A percentile compares a stretch with the other conserved stretches of the same genome.
Conservation (phyloP, 768 basidiomycete genomes). For the Megacollybia marginata region DNA sequence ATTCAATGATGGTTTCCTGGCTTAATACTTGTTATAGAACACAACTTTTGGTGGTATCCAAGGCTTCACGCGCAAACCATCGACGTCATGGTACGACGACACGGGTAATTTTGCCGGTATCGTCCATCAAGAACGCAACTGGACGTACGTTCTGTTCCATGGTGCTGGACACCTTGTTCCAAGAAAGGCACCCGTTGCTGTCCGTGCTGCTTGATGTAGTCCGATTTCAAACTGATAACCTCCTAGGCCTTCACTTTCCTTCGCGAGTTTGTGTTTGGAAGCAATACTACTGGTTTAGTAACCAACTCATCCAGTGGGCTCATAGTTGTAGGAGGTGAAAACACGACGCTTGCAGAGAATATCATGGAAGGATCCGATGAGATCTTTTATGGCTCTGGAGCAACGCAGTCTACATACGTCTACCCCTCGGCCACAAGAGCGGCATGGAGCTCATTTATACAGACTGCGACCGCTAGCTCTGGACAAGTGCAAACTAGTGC, state of each 20-base stretch:
- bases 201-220: conserved; percentile 14
- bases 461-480: conserved; percentile 18
- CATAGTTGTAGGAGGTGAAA: conserved; percentile 29
- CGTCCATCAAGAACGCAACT: conserved; percentile 67
- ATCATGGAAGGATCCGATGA: conserved; percentile 30
- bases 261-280: conserved; percentile 42
- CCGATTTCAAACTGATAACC: background rate
- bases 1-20: background rate
- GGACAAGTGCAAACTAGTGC: too few species aligned
- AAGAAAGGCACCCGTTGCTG: conserved; percentile 24
- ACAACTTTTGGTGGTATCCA: conserved; percentile 74
- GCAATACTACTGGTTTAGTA: conserved; percentile 40
- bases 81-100: conserved; percentile 63
- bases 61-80: conserved; percentile 63
- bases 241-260: conserved; percentile 34
- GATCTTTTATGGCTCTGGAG: conserved; percentile 34
- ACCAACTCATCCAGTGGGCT: conserved; percentile 6
- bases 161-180: conserved; percentile 37
- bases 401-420: conserved; percentile 43
- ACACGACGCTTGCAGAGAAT: conserved; percentile 35
- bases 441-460: conserved; percentile 48
- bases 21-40: conserved; percentile 34
- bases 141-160: conserved; percentile 44
- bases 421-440: conserved; percentile 48
- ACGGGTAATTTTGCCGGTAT: conserved; percentile 54